A percentile compares a stretch with the other conserved stretches of the same genome.
phyloP scores from a whole-genome alignment of 139 green algal genomes.

The Chlamydomonas sp. region DNA sequence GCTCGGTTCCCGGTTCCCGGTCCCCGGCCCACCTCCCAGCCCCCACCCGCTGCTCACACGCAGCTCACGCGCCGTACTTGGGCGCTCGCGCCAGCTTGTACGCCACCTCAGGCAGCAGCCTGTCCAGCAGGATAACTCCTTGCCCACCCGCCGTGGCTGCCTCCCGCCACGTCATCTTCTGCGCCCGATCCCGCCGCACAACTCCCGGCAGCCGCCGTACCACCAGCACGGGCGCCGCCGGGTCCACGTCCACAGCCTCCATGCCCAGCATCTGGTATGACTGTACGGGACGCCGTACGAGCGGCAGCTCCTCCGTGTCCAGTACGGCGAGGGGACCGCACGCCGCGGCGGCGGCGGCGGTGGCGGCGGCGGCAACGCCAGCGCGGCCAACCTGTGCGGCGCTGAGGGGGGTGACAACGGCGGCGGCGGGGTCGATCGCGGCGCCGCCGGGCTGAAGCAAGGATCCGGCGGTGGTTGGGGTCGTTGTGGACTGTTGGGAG shows the following conservation, averaged over 20 bases:
- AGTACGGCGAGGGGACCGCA: neutral
- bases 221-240: conserved; percentile 45
- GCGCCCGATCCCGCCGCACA: conserved; percentile 59
- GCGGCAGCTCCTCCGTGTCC: neutral
- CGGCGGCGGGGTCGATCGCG: neutral
- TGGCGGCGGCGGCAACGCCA: neutral
- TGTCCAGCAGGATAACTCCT: conserved; percentile 60
- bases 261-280: conserved; percentile 63
- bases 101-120: conserved; percentile 72
- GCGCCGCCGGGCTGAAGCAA: conserved; percentile 14
- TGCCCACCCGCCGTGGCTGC: conserved; percentile 43
- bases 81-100: conserved; percentile 77
- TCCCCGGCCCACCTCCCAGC: no score
- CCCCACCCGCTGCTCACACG: neutral
- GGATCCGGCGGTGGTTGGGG: neutral
- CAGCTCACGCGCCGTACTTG: conserved; percentile 78
- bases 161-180: conserved; percentile 45
- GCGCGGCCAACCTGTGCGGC: neutral
- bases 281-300: conserved; percentile 59
- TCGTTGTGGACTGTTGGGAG: neutral
- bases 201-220: conserved; percentile 68
- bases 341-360: neutral
- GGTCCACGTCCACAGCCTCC: conserved; percentile 18
- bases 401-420: conserved; percentile 6
- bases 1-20: no score